phyloP scores from a whole-genome alignment of 2,329 filamentous ascomycete genomes.

The Corinectria fuckeliana region DNA sequence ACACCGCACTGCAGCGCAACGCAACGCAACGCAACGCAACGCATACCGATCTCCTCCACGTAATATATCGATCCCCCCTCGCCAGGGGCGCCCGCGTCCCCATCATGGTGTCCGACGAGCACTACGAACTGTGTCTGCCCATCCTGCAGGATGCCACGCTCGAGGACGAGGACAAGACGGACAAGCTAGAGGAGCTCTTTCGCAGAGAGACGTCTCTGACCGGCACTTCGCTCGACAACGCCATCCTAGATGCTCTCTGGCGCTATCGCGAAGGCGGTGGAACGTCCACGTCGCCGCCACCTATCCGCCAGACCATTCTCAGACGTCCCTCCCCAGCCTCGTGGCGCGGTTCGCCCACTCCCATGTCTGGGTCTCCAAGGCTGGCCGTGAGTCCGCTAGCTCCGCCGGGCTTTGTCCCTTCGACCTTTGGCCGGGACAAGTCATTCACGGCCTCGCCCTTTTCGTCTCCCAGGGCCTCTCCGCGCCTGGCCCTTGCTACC shows the following conservation, averaged over 20 bases:
- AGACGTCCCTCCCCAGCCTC: slow-evolving; percentile 91
- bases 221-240: slow-evolving; percentile 84
- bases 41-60: neutral
- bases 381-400: slow-evolving; percentile 82
- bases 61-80: slow-evolving; percentile 17
- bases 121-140: slow-evolving; percentile 89
- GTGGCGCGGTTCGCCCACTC: slow-evolving; percentile 86
- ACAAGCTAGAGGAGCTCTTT: slow-evolving; percentile 86
- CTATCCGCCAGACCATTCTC: slow-evolving; percentile 86
- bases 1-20: neutral
- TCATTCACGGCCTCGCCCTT: slow-evolving; percentile 88
- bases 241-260: slow-evolving; percentile 90
- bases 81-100: slow-evolving; percentile 31
- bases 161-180: slow-evolving; percentile 95
- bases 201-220: slow-evolving; percentile 77
- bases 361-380: slow-evolving; percentile 81
- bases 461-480: slow-evolving; percentile 90
- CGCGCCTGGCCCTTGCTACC: slow-evolving; percentile 86
- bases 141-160: slow-evolving; percentile 82
- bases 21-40: neutral
- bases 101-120: slow-evolving; percentile 88
- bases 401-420: slow-evolving; percentile 82
- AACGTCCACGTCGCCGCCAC: slow-evolving; percentile 75
- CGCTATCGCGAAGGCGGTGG: slow-evolving; percentile 74
- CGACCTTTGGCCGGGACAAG: slow-evolving; percentile 75